Base-by-base conservation (phyloP, 2,329 filamentous ascomycete genomes). In the Pestalotiopsis sp. region DNA sequence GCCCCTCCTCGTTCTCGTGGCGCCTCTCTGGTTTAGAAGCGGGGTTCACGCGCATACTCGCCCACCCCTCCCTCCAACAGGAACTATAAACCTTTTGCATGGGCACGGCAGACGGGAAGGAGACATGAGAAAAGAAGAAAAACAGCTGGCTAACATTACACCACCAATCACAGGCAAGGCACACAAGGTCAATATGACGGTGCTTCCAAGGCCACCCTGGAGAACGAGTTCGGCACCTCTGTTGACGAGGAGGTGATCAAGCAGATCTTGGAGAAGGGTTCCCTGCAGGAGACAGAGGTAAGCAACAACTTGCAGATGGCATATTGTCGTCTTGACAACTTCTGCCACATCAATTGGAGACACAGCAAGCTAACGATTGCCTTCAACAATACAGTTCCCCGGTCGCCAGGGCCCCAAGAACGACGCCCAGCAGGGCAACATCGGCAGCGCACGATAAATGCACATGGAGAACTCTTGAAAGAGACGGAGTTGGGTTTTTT, bases 201-300 rank as follows among this genome's bases (percentile, higher is more conserved):
- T 11, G 94, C 95, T 9, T 92, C 93, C 74, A 93, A 97, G 73
- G 82, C 85, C 58, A 86, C 86, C 61, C 86, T 99, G 4, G 91
- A 96, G 77, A 92, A 90, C 73, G 95, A 98, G 83, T 99, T 99
- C 75, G 94, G 93, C 74, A 95, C 93, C 14, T 82, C 86, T 74
- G 86, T 90, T 67, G 91, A 94, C 27, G 95, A 98, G 7, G 92
- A 95, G 0, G 91, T 92, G 69, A 91, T 98, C 77, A 89, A 89
- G 82, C 84, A 90, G 82, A 97, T 99, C 71, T 84, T 98, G 57
- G 87, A 93, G 83, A 88, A 89, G 79, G 95, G 95, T 25, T 85
- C 85, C 17, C 79, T 91, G 67, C 91, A 96, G 81, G 87, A 89
- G 76, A 73, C 81, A 20, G 82, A 87, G 81, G 87, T 88, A 79